Conservation (phyloP, 2,329 filamentous ascomycete species). For the Colletotrichum orchidophilum region DNA sequence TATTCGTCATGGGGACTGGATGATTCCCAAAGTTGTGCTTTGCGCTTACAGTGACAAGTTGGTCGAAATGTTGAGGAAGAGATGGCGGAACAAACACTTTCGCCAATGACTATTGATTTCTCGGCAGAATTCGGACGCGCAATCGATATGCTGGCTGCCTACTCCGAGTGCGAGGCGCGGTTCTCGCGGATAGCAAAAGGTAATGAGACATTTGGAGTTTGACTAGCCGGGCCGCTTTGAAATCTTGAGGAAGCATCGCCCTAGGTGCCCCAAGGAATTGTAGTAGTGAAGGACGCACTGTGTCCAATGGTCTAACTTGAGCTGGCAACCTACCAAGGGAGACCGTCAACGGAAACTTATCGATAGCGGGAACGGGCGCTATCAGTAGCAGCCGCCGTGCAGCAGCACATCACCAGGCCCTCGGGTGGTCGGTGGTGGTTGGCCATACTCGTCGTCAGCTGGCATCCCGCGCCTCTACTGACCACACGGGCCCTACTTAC, state of each 20-base stretch:
- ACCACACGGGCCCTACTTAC: neutral
- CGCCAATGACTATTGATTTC: neutral
- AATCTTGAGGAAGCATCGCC: neutral
- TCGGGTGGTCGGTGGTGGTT: neutral
- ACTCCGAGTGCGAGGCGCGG: conserved; percentile 1
- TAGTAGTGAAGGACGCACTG: neutral
- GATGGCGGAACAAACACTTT: neutral
- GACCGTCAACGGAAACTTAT: conserved; percentile 16
- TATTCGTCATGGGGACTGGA: neutral
- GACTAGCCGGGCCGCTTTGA: neutral
- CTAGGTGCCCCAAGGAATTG: neutral
- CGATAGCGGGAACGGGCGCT: conserved; percentile 10
- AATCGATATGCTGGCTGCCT: neutral
- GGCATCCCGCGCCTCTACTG: conserved; percentile 2
- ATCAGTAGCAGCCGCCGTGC: neutral
- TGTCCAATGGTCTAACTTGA: neutral
- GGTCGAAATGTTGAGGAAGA: neutral
- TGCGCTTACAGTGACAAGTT: neutral
- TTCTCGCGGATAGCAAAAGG: conserved; percentile 8
- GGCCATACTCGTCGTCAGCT: neutral
- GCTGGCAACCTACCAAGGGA: neutral
- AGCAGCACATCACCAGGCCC: neutral
- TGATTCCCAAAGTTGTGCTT: neutral
- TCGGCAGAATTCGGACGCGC: neutral
- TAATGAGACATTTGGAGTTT: neutral